Base-by-base conservation (phyloP, 2,329 filamentous ascomycete genomes). In the Talaromyces amestolkiae region DNA sequence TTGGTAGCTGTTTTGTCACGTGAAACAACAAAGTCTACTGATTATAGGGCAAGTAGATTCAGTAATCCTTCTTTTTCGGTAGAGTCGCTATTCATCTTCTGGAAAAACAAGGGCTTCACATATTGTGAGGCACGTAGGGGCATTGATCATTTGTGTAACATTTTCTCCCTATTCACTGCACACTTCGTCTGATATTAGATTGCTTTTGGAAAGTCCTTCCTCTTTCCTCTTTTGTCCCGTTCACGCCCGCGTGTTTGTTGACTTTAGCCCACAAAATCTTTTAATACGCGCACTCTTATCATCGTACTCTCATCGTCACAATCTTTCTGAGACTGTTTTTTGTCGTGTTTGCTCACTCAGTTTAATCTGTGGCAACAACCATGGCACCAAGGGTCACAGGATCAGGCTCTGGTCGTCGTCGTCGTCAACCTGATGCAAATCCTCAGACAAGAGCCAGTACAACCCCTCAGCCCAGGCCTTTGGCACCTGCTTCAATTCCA, bases 151-250 rank as follows among this genome's bases (percentile, higher is more conserved):
- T 31, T 31, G 27, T 31, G 27, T 1, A 6, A 6, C 4, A 31
- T 6, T 31, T 7, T 31, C 22, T 22, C 22, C 27, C 27, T 31
- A 19, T n/a, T 33, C 27, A n/a, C 53, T 58, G 9, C 19, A 13
- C 17, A 19, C 10, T 31, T 59, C n/a, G 2, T 61, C 43, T 51
- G 59, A 61, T 51, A 22, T 61, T 31, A n/a, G 43, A 51, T n/a
- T 24, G 15, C 51, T 17, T 11, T 47, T 64, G 65, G 58, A 63
- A 64, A 31, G 54, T 47, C 69, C 65, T 68, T 63, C 61, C 54
- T 65, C 63, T 67, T 65, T 67, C 67, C 67, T 60, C 15, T 67
- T 47, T 58, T 31, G 35, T 33, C 17, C 49, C 15, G 8, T 24
- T 54, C 8, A 39, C 27, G 2, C n/a, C 24, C n/a, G 17, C 22